phyloP scores from a whole-genome alignment of 495 filamentous ascomycete species.

The Penicillium coprophilum region DNA sequence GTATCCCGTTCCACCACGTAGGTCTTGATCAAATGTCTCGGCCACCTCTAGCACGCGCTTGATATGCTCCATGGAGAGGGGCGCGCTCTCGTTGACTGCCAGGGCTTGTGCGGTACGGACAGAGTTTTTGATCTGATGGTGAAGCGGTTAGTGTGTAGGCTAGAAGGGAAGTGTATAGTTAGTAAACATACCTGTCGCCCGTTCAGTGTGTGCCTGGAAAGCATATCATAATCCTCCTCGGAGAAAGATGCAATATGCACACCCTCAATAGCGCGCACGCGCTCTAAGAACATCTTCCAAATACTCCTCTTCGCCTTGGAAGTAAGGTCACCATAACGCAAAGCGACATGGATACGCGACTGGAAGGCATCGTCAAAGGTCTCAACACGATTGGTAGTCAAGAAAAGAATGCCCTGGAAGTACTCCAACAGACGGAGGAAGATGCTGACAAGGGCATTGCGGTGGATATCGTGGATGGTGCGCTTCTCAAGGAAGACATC shows the following conservation, averaged over 20 bases:
- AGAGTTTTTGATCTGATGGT: slow-evolving; percentile 79
- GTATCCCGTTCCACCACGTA: slow-evolving; percentile 63
- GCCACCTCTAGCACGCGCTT: slow-evolving; percentile 78
- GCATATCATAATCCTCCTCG: slow-evolving; percentile 63
- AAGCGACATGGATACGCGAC: slow-evolving; percentile 67
- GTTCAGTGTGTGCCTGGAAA: slow-evolving; percentile 74
- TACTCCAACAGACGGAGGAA: slow-evolving; percentile 72
- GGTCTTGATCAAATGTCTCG: slow-evolving; percentile 77
- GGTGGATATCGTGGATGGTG: slow-evolving; percentile 65
- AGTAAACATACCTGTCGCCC: slow-evolving; percentile 69
- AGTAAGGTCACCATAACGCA: slow-evolving; percentile 78
- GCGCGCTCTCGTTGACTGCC: slow-evolving; percentile 71
- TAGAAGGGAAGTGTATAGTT: background rate
- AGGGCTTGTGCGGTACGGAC: slow-evolving; percentile 83
- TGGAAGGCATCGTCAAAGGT: slow-evolving; percentile 70
- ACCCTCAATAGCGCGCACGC: slow-evolving; percentile 63
- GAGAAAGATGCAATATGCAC: slow-evolving; percentile 61
- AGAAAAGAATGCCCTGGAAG: slow-evolving; percentile 77
- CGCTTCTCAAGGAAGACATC: slow-evolving; percentile 79
- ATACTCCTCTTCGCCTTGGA: slow-evolving; percentile 75
- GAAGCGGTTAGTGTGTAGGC: slow-evolving; percentile 7
- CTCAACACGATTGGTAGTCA: slow-evolving; percentile 79
- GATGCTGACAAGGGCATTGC: slow-evolving; percentile 77
- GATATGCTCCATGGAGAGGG: slow-evolving; percentile 78
- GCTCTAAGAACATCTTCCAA: slow-evolving; percentile 82